Evolutionary conservation across 148 eudicot genomes (phyloP), one percentile per base, ranked within the genome.

Genomic region (Chenopodium suecicum): DNA sequence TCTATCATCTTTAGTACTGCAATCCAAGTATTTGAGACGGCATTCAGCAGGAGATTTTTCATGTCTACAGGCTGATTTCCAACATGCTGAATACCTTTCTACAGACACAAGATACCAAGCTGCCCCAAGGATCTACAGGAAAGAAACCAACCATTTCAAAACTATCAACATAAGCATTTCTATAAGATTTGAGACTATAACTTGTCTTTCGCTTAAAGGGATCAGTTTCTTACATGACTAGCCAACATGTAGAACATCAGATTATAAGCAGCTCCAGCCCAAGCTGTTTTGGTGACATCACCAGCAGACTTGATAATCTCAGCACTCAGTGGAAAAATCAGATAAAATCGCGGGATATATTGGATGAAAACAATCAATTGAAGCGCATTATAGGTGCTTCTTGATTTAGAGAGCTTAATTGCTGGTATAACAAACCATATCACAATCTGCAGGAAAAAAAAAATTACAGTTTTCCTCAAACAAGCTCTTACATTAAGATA

Each of bases 181-280:
- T 16, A 16, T 54, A 54, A 54, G 60, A 54, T 54, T 13, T 13
- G 60, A 54, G 60, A 16, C 14, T 54, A 54, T 13, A 13, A 54
- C 60, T 54, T 68, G 23, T 29, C 41, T 22, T n/a, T 19, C 56
- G 0, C 3, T 27, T 54, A 1, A 46, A 46, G 76, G 60, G 52
- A 70, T 32, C 41, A 74, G 29, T 11, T 69, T 75, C 92, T 78
- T 84, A 91, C 94, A 85, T 91, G 94, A 80, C 94, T 91, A 66
- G 94, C 92, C 79, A 91, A 75, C 91, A 90, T 91, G 83, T 91
- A 91, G 50, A 91, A 87, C 5, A 91, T 80, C 63, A 91, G 86
- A 88, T 91, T 91, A 73, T 91, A 91, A 7, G 92, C 91, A 14
- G 94, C 94, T 47, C 94, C 94, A 2, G 92, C 94, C 94, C 94